These are phyloP conservation scores for Carpinus fangiana DNA, from an alignment of 306 rosid genomes.

Conservation along the genomic window DNA sequence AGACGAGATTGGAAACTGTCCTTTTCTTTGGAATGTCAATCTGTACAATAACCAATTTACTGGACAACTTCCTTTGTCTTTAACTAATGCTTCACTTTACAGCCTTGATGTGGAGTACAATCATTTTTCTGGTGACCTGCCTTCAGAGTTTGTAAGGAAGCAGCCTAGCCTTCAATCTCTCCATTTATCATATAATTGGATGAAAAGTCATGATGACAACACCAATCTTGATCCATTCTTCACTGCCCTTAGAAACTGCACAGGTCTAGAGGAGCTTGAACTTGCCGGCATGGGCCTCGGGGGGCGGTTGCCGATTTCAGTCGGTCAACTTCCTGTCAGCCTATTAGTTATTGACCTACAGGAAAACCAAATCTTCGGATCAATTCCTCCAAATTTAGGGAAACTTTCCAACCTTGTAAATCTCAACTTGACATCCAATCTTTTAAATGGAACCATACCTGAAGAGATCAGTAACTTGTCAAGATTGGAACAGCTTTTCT, in stretches of 20 bases:
- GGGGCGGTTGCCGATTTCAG: slow-evolving; percentile 47
- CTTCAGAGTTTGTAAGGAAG: slow-evolving; percentile 34
- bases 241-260: slow-evolving; percentile 55
- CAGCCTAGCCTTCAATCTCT: slow-evolving; percentile 40
- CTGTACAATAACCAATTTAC: slow-evolving; percentile 60
- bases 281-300: slow-evolving; percentile 67
- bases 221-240: slow-evolving; percentile 62
- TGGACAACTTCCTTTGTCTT: slow-evolving; percentile 55
- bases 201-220: slow-evolving; percentile 55
- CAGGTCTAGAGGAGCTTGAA: slow-evolving; percentile 54
- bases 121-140: slow-evolving; percentile 55
- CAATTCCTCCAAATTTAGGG: slow-evolving; percentile 51
- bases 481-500: not conserved
- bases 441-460: not conserved
- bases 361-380: slow-evolving; percentile 62
- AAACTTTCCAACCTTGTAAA: slow-evolving; percentile 46
- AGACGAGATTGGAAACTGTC: slow-evolving; percentile 60
- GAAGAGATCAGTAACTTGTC: not conserved
- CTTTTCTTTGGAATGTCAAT: slow-evolving; percentile 49
- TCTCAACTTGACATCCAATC: slow-evolving; percentile 31
- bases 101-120: slow-evolving; percentile 61
- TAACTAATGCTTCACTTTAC: slow-evolving; percentile 31
- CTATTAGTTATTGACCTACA: slow-evolving; percentile 36
- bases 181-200: slow-evolving; percentile 56
- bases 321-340: slow-evolving; percentile 30